A percentile compares a stretch with the other conserved stretches of the same genome.
Conservation (phyloP, 75 land plant genomes). For the Adiantum capillusveneris region DNA sequence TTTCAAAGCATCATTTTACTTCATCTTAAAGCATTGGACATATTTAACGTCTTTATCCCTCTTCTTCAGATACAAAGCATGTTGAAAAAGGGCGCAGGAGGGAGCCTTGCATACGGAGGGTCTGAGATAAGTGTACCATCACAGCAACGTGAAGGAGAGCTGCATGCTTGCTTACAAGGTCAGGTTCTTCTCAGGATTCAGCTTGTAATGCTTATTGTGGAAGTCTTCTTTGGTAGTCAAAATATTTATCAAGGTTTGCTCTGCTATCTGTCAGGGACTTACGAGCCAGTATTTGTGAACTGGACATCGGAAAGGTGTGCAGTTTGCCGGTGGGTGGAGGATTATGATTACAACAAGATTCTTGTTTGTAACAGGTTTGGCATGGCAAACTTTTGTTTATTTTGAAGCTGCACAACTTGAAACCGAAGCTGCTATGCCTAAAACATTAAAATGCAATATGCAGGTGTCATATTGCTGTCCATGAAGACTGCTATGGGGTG, state of each 20-base stretch:
- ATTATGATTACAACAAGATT: slow-evolving; percentile 95
- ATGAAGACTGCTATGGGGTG: slow-evolving; percentile 98
- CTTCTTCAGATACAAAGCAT: slow-evolving; percentile 28
- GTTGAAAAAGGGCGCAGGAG: slow-evolving; percentile 16
- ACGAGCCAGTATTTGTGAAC: slow-evolving; percentile 63
- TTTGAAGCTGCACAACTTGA: not conserved
- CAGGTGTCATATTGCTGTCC: slow-evolving; percentile 98
- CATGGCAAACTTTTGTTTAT: not conserved
- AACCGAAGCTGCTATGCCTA: not conserved
- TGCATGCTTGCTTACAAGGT: slow-evolving; percentile 51
- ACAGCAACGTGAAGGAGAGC: slow-evolving; percentile 37
- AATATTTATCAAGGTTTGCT: not conserved
- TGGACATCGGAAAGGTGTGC: slow-evolving; percentile 99
- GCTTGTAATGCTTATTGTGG: not conserved
- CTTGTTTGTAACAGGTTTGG: slow-evolving; percentile 89
- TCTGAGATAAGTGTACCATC: slow-evolving; percentile 32
- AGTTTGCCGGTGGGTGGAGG: slow-evolving; percentile 93
- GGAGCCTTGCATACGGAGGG: slow-evolving; percentile 28
- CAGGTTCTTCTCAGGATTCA: slow-evolving; percentile 1
- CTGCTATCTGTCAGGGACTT: slow-evolving; percentile 33
- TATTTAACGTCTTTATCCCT: not conserved
- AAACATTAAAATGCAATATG: not conserved
- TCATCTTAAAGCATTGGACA: not conserved
- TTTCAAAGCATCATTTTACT: not conserved
- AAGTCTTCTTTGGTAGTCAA: not conserved